Conservation (phyloP, 257 asterid genomes). For the Scutellaria barbata region DNA sequence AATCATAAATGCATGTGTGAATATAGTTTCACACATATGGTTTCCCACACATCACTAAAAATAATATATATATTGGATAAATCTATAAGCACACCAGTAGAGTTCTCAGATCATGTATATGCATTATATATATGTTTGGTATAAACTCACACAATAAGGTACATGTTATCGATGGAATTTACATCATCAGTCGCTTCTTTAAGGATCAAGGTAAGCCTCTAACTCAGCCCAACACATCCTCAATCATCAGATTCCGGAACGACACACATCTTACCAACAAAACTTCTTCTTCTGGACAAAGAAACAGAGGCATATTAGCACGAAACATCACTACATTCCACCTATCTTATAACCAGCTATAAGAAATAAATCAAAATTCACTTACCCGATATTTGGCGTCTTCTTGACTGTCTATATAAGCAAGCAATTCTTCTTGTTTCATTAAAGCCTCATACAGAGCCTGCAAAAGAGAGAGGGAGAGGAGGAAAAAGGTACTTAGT, state of each 20-base stretch:
- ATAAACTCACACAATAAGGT: constrained; percentile 25
- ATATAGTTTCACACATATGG: constrained; percentile 20
- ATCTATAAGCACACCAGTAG: constrained; percentile 1
- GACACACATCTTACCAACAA: constrained; percentile 60
- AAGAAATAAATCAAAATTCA: not conserved
- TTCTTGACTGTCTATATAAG: constrained; percentile 86
- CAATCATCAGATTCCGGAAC: constrained; percentile 29
- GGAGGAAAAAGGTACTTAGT: not conserved
- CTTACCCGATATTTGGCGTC: constrained; percentile 78
- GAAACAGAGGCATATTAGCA: constrained; percentile 14
- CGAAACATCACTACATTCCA: not conserved
- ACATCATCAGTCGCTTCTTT: constrained; percentile 37
- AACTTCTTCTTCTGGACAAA: constrained; percentile 74
- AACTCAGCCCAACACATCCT: constrained; percentile 18
- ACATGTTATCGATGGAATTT: constrained; percentile 24
- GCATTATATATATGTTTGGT: constrained; percentile 5
- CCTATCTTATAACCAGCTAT: not conserved
- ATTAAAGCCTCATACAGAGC: constrained; percentile 90
- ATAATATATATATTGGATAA: not conserved
- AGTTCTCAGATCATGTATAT: constrained; percentile 20
- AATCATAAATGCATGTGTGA: not conserved
- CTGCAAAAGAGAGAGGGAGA: constrained; percentile 47
- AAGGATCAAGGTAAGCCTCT: constrained; percentile 16
- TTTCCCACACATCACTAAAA: constrained; percentile 28
- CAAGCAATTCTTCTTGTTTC: constrained; percentile 98